A percentile compares a stretch with the other conserved stretches of the same genome.
These are phyloP conservation scores for Leishmania major DNA, from an alignment of 208 protist genomes.

Conservation along the genomic window DNA sequence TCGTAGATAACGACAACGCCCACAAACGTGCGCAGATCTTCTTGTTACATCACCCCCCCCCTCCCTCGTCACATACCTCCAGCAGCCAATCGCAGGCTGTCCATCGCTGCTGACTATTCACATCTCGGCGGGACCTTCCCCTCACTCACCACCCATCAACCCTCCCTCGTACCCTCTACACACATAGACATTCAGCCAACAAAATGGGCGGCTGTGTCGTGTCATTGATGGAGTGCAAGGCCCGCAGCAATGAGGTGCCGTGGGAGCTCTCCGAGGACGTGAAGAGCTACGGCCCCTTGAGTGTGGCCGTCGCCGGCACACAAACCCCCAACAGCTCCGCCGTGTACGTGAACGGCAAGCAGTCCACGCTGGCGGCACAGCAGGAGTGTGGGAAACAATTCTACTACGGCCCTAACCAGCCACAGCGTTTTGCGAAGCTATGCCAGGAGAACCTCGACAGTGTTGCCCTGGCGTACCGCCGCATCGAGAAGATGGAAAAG, in stretches of 20 bases:
- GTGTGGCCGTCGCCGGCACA: constrained; percentile 36
- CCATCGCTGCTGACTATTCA: neutral
- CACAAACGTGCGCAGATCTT: too few species aligned
- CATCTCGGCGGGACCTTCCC: neutral
- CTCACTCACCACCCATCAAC: too few species aligned
- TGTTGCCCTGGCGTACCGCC: constrained; percentile 48
- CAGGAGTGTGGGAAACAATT: constrained; percentile 12
- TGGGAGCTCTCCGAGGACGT: constrained; percentile 15
- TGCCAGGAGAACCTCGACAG: constrained; percentile 24
- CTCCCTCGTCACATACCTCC: neutral
- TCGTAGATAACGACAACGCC: too few species aligned
- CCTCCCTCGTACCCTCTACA: neutral
- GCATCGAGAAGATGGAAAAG: constrained; percentile 33
- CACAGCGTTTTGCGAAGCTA: constrained; percentile 30
- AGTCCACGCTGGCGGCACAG: constrained; percentile 6
- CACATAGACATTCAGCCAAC: neutral
- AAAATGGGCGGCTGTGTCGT: constrained; percentile 6
- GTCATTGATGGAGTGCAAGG: constrained; percentile 40
- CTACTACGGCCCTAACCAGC: constrained; percentile 28
- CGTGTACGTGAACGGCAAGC: constrained; percentile 51
- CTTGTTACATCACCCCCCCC: neutral
- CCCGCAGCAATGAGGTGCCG: constrained; percentile 17
- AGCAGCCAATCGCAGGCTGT: neutral
- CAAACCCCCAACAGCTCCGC: constrained; percentile 45
- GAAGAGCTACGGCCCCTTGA: constrained; percentile 37